These are phyloP conservation scores for Escallonia rubra DNA, from an alignment of 129 eudicot species.

Conservation along the genomic window DNA sequence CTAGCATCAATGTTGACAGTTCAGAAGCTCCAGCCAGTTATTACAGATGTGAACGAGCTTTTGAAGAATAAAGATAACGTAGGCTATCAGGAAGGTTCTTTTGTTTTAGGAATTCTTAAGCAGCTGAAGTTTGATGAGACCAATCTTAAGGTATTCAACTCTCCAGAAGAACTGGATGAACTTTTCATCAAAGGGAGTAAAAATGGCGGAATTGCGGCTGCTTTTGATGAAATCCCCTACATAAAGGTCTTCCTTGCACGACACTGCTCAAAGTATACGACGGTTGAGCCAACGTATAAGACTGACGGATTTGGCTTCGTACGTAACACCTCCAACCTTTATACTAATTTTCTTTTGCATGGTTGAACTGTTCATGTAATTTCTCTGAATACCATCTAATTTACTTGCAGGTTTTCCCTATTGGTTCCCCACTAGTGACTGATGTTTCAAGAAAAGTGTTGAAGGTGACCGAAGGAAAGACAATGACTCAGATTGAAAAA, in stretches of 20 bases:
- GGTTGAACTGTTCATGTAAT: too few relatives aligned
- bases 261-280: slow-evolving; percentile 29
- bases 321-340: neutral
- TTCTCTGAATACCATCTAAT: neutral
- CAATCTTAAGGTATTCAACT: neutral
- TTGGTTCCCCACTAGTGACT: slow-evolving; percentile 47
- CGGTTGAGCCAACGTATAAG: slow-evolving; percentile 27
- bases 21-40: slow-evolving; percentile 50
- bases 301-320: slow-evolving; percentile 47
- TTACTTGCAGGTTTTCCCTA: slow-evolving; percentile 40
- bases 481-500: slow-evolving; percentile 33
- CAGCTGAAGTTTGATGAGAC: slow-evolving; percentile 20
- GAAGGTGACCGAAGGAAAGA: slow-evolving; percentile 34
- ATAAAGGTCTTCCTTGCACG: slow-evolving; percentile 24
- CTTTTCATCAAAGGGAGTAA: slow-evolving; percentile 23
- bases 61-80: slow-evolving; percentile 22
- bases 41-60: slow-evolving; percentile 30
- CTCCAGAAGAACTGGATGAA: slow-evolving; percentile 15
- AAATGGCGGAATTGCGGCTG: slow-evolving; percentile 36
- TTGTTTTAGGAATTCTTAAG: slow-evolving; percentile 25
- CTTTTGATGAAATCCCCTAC: slow-evolving; percentile 35
- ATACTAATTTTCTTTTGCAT: too few relatives aligned
- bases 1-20: slow-evolving; percentile 63
- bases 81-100: slow-evolving; percentile 45
- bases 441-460: slow-evolving; percentile 50